Percentiles rank a stretch among this genome's conserved stretches.
These are phyloP conservation scores for Tetrapisispora phaffii DNA, from an alignment of 805 yeast species.

Conservation along the genomic window DNA sequence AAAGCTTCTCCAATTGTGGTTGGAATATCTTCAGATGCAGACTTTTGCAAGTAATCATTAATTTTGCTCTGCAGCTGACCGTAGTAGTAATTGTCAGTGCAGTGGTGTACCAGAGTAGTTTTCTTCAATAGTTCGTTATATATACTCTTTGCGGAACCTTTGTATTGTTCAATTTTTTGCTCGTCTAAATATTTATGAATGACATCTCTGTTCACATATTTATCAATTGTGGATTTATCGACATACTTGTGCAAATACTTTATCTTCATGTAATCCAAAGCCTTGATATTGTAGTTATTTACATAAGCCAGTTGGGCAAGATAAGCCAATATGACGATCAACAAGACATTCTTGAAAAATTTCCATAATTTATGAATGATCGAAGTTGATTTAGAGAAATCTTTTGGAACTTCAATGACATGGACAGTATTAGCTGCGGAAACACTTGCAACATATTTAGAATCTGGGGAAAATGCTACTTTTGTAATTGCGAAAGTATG, in stretches of 20 bases:
- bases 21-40: not conserved
- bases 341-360: slow-evolving; percentile 18
- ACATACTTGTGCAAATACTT: slow-evolving; percentile 8
- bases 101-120: slow-evolving; percentile 8
- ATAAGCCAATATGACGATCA: slow-evolving; percentile 19
- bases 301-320: slow-evolving; percentile 18
- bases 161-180: slow-evolving; percentile 3
- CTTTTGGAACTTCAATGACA: slow-evolving; percentile 50
- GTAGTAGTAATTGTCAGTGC: not conserved
- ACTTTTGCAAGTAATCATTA: not conserved
- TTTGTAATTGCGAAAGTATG: slow-evolving; percentile 74
- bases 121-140: slow-evolving; percentile 9
- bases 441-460: slow-evolving; percentile 55
- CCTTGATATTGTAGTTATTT: slow-evolving; percentile 18
- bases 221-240: not conserved
- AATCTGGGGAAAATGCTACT: slow-evolving; percentile 59
- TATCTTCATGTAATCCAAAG: slow-evolving; percentile 10
- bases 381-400: slow-evolving; percentile 31
- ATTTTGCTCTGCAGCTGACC: not conserved
- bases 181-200: not conserved
- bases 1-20: not conserved
- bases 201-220: not conserved
- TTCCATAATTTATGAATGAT: slow-evolving; percentile 15
- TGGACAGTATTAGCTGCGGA: slow-evolving; percentile 70
- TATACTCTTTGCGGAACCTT: slow-evolving; percentile 8